A percentile compares a stretch with the other conserved stretches of the same genome.
Conservation (phyloP, 306 rosid species). For the Chamaecrista fasciculata region DNA sequence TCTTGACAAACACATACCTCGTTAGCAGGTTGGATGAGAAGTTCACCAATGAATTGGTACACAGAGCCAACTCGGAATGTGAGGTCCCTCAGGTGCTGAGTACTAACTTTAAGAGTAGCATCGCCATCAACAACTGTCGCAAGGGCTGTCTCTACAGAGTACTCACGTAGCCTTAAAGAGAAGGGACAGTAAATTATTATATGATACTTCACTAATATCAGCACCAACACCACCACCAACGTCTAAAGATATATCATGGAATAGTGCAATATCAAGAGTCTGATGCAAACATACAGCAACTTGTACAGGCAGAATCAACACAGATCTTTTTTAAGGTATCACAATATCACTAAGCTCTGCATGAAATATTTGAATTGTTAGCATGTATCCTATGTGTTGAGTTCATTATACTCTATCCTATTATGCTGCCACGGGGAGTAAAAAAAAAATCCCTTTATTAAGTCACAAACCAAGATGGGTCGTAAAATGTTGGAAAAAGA, state of each 20-base stretch:
- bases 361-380: background rate
- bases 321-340: background rate
- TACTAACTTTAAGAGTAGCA: constrained; percentile 45
- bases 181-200: constrained; percentile 15
- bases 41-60: constrained; percentile 86
- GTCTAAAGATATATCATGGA: constrained; percentile 11
- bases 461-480: background rate
- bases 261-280: background rate
- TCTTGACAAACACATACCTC: constrained; percentile 47
- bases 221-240: background rate
- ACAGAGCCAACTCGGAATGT: constrained; percentile 60
- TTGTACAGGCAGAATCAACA: background rate
- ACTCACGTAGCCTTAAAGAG: constrained; percentile 53
- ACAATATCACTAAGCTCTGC: background rate
- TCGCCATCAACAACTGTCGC: constrained; percentile 63
- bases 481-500: background rate
- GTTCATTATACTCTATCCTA: background rate
- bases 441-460: background rate
- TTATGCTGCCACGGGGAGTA: background rate
- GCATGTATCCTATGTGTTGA: background rate
- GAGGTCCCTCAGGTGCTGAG: constrained; percentile 60
- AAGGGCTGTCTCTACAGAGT: constrained; percentile 56
- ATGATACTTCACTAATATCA: constrained; percentile 8
- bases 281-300: constrained; percentile 24
- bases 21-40: constrained; percentile 57